These are phyloP conservation scores for Ampelocalamus luodianensis DNA, from an alignment of 176 grass and related monocot genomes.

Conservation along the genomic window DNA sequence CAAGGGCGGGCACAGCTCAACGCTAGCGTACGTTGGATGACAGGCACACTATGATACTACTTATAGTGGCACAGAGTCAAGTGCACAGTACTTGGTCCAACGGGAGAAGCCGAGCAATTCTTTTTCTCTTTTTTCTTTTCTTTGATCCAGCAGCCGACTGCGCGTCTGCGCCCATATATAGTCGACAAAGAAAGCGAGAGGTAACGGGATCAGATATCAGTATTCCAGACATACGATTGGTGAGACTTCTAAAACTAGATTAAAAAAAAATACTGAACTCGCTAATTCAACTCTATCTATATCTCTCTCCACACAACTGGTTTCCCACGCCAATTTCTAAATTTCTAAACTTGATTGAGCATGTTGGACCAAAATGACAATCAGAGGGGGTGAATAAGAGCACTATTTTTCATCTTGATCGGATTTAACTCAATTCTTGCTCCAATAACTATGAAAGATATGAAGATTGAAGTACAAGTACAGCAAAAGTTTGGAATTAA, in stretches of 20 bases:
- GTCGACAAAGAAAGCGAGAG: no score
- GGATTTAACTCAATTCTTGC: no score
- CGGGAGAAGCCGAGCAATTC: background rate
- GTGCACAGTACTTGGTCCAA: background rate
- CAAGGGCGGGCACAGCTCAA: conserved; percentile 8
- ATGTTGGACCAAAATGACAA: no score
- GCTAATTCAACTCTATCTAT: background rate
- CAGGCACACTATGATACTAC: background rate
- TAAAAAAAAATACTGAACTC: background rate
- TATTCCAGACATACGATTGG: background rate
- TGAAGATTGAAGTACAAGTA: no score
- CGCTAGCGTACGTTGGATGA: background rate
- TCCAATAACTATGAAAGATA: no score
- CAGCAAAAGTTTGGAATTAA: no score
- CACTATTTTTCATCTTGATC: no score
- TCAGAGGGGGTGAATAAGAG: no score
- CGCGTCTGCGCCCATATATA: background rate
- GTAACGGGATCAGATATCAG: no score
- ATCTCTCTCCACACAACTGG: background rate
- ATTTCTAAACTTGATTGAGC: background rate
- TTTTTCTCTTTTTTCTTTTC: background rate
- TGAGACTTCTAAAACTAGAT: background rate
- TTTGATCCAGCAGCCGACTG: background rate
- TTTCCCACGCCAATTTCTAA: background rate
- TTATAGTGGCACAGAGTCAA: conserved; percentile 28